Percentiles rank a stretch among this genome's conserved stretches.
These are phyloP conservation scores for Penicillium lagena DNA, from an alignment of 495 filamentous ascomycete species.

Conservation along the genomic window DNA sequence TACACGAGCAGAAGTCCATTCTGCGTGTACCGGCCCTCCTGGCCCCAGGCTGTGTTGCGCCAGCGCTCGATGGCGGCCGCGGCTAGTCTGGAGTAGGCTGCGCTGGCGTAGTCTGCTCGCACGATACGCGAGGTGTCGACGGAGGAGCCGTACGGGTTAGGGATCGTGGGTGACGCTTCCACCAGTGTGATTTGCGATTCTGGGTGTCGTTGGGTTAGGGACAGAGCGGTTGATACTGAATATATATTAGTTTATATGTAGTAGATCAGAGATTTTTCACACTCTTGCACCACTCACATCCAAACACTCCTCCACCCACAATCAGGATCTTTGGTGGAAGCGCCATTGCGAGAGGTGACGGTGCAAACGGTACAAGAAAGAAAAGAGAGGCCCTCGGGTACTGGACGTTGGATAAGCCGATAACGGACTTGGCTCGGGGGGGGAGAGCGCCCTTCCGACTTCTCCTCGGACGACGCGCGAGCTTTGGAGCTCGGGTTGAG, in stretches of 20 bases:
- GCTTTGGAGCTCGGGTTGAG: too few species aligned
- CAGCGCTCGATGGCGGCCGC: conserved; percentile 61
- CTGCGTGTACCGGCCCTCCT: conserved; percentile 66
- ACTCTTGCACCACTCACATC: conserved; percentile 36
- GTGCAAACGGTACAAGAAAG: not conserved
- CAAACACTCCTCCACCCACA: conserved; percentile 72
- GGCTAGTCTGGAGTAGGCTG: conserved; percentile 64
- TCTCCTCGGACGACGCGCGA: too few species aligned
- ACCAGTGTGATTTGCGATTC: conserved; percentile 56
- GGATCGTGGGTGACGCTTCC: conserved; percentile 61
- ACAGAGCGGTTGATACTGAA: conserved; percentile 56
- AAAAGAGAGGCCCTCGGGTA: not conserved
- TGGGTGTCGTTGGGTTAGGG: conserved; percentile 54
- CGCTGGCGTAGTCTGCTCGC: conserved; percentile 73
- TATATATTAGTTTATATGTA: conserved; percentile 1
- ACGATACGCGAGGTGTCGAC: conserved; percentile 75
- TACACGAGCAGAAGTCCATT: conserved; percentile 66
- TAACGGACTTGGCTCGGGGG: conserved; percentile 8
- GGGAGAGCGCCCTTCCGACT: too few species aligned
- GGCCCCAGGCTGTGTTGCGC: conserved; percentile 58
- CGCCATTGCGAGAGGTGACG: conserved; percentile 20
- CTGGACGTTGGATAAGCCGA: conserved; percentile 6
- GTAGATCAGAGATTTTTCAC: too few species aligned
- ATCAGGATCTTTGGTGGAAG: conserved; percentile 57
- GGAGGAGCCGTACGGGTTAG: conserved; percentile 62